These are phyloP conservation scores for Globomyces pollinis-pini DNA, from an alignment of 192 early-diverging fungal genomes.

Conservation along the genomic window DNA sequence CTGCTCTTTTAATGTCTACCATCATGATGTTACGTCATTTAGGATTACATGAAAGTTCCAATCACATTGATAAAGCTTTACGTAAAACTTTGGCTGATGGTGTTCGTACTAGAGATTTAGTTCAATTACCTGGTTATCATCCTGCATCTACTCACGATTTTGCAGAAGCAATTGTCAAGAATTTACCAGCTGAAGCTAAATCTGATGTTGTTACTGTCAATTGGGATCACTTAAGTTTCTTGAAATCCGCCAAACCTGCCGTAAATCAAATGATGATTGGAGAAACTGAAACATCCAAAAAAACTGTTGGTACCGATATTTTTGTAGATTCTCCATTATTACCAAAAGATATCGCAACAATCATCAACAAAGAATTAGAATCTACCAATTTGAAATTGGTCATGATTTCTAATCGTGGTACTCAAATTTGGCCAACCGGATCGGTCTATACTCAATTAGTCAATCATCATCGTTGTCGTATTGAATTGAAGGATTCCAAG, in stretches of 20 bases:
- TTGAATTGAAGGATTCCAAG: slow-evolving; percentile 3
- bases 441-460: slow-evolving; percentile 15
- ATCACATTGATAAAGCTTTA: slow-evolving; percentile 9
- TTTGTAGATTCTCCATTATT: slow-evolving; percentile 15
- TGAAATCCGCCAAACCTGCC: slow-evolving; percentile 1
- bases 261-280: slow-evolving; percentile 9
- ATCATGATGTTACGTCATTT: slow-evolving; percentile 91
- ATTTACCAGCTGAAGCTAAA: slow-evolving; percentile 6
- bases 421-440: slow-evolving; percentile 19
- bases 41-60: slow-evolving; percentile 59
- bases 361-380: neutral
- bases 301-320: slow-evolving; percentile 15
- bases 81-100: slow-evolving; percentile 5
- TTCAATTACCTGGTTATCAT: neutral
- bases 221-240: neutral
- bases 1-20: slow-evolving; percentile 73
- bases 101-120: slow-evolving; percentile 12
- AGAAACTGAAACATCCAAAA: neutral
- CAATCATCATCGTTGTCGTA: slow-evolving; percentile 18
- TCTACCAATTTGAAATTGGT: slow-evolving; percentile 1
- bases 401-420: slow-evolving; percentile 20
- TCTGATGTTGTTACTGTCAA: slow-evolving; percentile 10
- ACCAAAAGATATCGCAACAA: slow-evolving; percentile 7
- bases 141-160: slow-evolving; percentile 11
- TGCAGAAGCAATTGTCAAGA: slow-evolving; percentile 7